Base-by-base conservation (phyloP, 2,329 filamentous ascomycete species). In the Metarhizium robertsii region DNA sequence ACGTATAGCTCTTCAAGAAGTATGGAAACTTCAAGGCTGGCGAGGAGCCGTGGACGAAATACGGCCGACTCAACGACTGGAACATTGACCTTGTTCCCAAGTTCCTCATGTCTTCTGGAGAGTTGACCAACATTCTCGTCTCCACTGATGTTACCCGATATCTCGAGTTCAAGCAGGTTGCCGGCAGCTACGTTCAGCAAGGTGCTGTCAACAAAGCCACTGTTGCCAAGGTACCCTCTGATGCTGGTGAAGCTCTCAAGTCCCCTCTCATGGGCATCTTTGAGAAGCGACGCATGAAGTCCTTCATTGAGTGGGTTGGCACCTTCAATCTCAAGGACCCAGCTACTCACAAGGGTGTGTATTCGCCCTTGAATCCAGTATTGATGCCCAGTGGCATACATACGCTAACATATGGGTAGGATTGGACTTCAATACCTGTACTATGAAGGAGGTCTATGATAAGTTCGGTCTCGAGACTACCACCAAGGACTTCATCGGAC, bases 1-100 rank as follows among this genome's bases (percentile, higher is more conserved):
- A 13, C 36, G 25, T 56, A 59, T 58, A 95, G 90, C 88, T 99
- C 66, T 97, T 95, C 83, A 95, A 94, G 79, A 95, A 92, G 73
- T 95, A 96, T 73, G 89, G 90, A 71, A 94, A 94, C 79, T 89
- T 84, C 70, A 71, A 76, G 58, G 71, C 80, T 59, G 89, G 88
- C 64, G 86, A 91, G 69, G 89, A 96, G 79, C 92, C 92, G 62
- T 97, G 94, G 94, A 92, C 95, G 80, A 92, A 96, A 75, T 97
- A 96, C 73, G 92, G 92, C 66, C 88, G 94, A 58, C 79, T 86
- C 71, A 96, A 96, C 76, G 92, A 97, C 81, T 99, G 94, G 94
- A 97, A 96, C 80, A 95, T 99, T 74, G 95, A 99, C 71, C 83
- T 99, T 59, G 92, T 99, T 51, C 92, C 94, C 64, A 99, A 99